Conservation (phyloP, 495 filamentous ascomycete species). For the Apiosordaria backusii region DNA sequence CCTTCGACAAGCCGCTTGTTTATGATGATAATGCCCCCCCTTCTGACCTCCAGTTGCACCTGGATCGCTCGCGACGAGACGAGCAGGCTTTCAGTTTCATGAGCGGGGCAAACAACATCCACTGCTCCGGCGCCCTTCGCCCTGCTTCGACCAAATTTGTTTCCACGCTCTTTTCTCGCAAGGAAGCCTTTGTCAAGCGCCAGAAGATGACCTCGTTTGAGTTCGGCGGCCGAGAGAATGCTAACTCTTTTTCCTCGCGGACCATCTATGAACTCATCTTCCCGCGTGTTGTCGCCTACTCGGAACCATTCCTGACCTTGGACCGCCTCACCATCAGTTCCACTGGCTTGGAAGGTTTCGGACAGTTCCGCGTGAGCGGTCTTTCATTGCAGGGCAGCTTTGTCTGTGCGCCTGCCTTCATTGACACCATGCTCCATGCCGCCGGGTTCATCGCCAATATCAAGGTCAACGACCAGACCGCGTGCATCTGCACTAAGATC, state of each 20-base stretch:
- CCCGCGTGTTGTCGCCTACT: not conserved
- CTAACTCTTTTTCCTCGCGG: not conserved
- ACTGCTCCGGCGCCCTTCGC: not conserved
- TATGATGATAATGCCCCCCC: not conserved
- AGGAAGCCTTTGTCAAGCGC: not conserved
- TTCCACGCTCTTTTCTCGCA: not conserved
- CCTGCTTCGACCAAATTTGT: not conserved
- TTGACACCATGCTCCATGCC: not conserved
- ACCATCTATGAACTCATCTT: not conserved
- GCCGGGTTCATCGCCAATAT: conserved; percentile 1
- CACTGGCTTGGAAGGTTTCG: not conserved
- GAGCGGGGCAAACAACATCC: not conserved
- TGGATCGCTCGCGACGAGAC: not conserved
- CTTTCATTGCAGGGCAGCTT: not conserved
- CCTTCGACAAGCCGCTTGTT: not conserved
- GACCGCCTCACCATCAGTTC: not conserved
- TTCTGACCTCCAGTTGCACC: not conserved
- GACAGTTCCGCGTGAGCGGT: not conserved
- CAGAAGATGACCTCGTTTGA: not conserved
- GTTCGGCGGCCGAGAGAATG: not conserved
- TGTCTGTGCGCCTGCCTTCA: not conserved
- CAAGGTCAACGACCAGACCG: not conserved
- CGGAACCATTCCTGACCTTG: not conserved
- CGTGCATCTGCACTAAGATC: not conserved
- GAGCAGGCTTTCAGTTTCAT: not conserved